Evolutionary conservation across 73 alveolate genomes (phyloP).

Genomic region (Tetrahymena borealis): DNA sequence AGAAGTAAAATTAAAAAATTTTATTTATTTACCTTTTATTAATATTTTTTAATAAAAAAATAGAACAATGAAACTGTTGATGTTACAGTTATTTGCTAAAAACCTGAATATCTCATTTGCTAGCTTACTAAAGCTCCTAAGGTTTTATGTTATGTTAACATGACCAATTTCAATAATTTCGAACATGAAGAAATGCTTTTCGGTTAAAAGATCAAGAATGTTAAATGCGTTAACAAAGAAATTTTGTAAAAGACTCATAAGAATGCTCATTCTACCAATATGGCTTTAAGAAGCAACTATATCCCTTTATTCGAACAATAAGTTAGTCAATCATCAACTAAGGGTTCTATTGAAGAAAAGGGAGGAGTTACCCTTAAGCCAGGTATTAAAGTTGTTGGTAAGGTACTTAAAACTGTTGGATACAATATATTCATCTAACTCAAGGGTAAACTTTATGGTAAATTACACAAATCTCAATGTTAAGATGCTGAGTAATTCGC

Average conservation of each 20-base stretch:
- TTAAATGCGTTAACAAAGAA: neutral
- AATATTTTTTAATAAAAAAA: neutral
- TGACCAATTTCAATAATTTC: neutral
- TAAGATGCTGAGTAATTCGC: neutral
- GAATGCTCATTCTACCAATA: neutral
- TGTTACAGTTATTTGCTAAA: neutral
- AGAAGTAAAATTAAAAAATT: neutral
- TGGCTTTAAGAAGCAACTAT: neutral
- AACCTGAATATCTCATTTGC: neutral
- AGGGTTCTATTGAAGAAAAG: neutral
- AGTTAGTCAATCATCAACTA: neutral
- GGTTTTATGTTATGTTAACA: neutral
- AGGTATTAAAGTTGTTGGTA: neutral
- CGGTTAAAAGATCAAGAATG: neutral
- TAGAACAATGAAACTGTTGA: neutral
- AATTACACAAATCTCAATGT: neutral
- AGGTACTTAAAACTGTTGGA: neutral
- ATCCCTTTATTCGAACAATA: neutral
- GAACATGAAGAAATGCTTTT: constrained; percentile 2
- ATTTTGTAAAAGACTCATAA: neutral
- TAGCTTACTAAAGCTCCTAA: neutral
- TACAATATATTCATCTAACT: neutral
- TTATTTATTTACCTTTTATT: no score
- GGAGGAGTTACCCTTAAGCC: neutral
- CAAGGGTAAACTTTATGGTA: neutral